Base-by-base conservation (phyloP, 2,329 filamentous ascomycete genomes). In the Lasiodiplodia hormozganensis region DNA sequence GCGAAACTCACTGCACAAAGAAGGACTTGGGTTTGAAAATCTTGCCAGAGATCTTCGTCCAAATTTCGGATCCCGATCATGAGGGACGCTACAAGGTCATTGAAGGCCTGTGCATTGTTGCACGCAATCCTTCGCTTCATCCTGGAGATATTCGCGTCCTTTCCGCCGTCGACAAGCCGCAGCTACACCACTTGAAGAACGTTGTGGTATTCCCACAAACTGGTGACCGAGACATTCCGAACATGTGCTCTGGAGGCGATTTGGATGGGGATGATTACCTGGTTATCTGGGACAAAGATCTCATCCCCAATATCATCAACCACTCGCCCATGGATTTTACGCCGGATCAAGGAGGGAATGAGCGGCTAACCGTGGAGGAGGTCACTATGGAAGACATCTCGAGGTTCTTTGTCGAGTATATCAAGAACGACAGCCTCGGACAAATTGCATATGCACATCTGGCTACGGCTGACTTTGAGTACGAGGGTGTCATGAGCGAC, bases 261-360 rank as follows among this genome's bases (percentile, higher is more conserved):
- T 85, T 99, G 0, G 96, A 99, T 75, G 96, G 96, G 0, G 96
- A 99, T 74, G 96, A 99, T 76, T 99, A 94, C 76, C 90, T 98
- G 67, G 89, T 98, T 5, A 91, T 97, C 56, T 99, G 96, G 95
- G 94, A 99, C 72, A 77, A 85, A 25, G 86, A 87, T 16, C 82
- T 99, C 7, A 83, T 96, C 31, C 76, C 77, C 7, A 72, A 79
- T 1, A 81, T 87, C 62, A 92, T 92, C 88, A 92, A 96, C 72
- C 83, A 87, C 40, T 81, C 86, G 0, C 90, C 96, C 0, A 97
- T 98, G 93, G 85, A 91, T 71, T 96, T 94, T 74, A 83, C 85
- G 0, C 83, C 88, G 0, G 83, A 88, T 0, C 82, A 84, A 53
- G 87, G 91, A 3, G 31, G 1, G 31, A 34, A 10, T 8, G 31